These are phyloP conservation scores for Lentinula sp. DNA, from an alignment of 768 basidiomycete genomes.

Conservation along the genomic window DNA sequence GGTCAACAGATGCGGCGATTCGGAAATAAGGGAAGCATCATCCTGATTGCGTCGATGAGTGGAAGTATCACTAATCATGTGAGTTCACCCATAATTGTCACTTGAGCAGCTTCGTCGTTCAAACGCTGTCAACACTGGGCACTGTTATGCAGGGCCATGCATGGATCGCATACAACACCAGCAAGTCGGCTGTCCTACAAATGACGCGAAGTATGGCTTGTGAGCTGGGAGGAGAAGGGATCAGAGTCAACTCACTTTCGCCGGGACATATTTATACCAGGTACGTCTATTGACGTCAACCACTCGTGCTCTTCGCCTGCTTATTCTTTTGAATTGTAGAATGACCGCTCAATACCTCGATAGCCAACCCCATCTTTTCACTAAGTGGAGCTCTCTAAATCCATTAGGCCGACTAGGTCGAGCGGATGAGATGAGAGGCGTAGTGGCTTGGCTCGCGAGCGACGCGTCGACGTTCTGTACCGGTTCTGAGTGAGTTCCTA, in stretches of 20 bases:
- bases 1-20: constrained; percentile 57
- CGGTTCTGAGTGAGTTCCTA: constrained; percentile 68
- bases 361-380: constrained; percentile 51
- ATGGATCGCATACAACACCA: constrained; percentile 73
- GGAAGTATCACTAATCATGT: constrained; percentile 56
- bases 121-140: background rate
- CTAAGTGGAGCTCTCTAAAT: constrained; percentile 64
- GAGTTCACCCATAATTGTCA: constrained; percentile 6
- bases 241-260: constrained; percentile 72
- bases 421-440: constrained; percentile 69
- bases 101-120: no score
- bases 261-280: constrained; percentile 73
- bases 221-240: constrained; percentile 59
- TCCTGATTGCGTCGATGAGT: constrained; percentile 63
- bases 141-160: constrained; percentile 49
- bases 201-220: constrained; percentile 82
- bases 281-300: constrained; percentile 23
- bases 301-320: background rate
- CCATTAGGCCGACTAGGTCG: constrained; percentile 68
- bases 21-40: constrained; percentile 50
- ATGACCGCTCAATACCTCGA: constrained; percentile 76
- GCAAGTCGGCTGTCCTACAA: constrained; percentile 74
- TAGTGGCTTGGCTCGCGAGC: constrained; percentile 64
- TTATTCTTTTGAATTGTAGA: constrained; percentile 22
- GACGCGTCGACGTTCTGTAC: constrained; percentile 78